A percentile compares a stretch with the other conserved stretches of the same genome.
Conservation (phyloP, 768 basidiomycete genomes). For the Naganishia kalamii region DNA sequence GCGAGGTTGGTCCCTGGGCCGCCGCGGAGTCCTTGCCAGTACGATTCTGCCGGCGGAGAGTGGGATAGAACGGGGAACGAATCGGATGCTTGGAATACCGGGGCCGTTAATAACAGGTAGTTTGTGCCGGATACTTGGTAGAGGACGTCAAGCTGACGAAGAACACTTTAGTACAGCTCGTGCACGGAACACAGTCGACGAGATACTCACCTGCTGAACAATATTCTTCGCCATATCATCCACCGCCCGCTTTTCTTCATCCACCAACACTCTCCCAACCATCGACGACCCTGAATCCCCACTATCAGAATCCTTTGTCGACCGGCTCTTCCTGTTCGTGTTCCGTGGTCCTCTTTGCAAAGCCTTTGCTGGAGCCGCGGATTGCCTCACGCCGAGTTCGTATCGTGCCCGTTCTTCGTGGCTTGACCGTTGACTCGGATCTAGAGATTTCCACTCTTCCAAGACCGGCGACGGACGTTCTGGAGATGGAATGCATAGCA, state of each 20-base stretch:
- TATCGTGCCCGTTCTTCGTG: conserved; percentile 1
- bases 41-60: conserved; percentile 20
- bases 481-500: neutral
- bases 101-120: conserved; percentile 24
- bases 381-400: neutral
- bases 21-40: conserved; percentile 23
- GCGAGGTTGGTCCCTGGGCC: conserved; percentile 18
- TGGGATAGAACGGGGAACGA: conserved; percentile 18
- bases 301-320: neutral
- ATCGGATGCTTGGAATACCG: conserved; percentile 16
- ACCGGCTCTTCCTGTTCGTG: neutral
- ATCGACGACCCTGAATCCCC: neutral
- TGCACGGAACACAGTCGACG: neutral
- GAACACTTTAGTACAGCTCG: neutral
- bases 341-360: neutral
- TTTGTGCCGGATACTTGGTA: conserved; percentile 14
- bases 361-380: neutral
- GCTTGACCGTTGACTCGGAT: neutral
- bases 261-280: neutral
- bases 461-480: neutral
- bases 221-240: conserved; percentile 1
- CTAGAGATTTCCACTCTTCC: neutral
- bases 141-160: conserved; percentile 12
- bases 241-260: conserved; percentile 7
- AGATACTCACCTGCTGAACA: conserved; percentile 12